These are phyloP conservation scores for Parastagonospora avenae DNA, from an alignment of 2,329 filamentous ascomycete genomes.

Conservation along the genomic window DNA sequence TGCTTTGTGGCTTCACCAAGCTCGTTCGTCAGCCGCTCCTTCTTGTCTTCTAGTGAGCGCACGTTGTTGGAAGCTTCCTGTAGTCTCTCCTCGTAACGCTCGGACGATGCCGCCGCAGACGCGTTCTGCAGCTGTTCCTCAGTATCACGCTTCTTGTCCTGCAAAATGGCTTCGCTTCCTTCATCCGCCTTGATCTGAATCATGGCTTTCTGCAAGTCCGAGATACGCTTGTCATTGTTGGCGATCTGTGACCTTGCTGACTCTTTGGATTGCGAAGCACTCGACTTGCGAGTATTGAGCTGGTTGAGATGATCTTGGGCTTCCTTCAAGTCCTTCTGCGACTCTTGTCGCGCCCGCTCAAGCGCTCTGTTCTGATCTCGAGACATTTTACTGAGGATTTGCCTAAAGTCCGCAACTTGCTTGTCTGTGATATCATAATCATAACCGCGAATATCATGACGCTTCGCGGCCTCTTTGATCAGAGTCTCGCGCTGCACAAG, in stretches of 20 bases:
- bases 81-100: slow-evolving; percentile 74
- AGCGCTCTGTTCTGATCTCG: slow-evolving; percentile 80
- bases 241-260: slow-evolving; percentile 74
- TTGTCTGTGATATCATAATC: slow-evolving; percentile 77
- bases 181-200: slow-evolving; percentile 83
- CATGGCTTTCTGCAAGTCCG: slow-evolving; percentile 69
- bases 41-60: slow-evolving; percentile 72
- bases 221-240: slow-evolving; percentile 73
- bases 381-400: slow-evolving; percentile 74
- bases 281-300: slow-evolving; percentile 75
- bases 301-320: slow-evolving; percentile 75
- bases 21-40: slow-evolving; percentile 75
- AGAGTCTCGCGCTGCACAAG: slow-evolving; percentile 72
- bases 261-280: slow-evolving; percentile 74
- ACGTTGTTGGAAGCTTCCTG: slow-evolving; percentile 69
- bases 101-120: slow-evolving; percentile 66
- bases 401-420: slow-evolving; percentile 77
- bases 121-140: slow-evolving; percentile 65
- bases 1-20: slow-evolving; percentile 81
- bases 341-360: slow-evolving; percentile 74
- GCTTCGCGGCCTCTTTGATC: slow-evolving; percentile 76
- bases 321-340: slow-evolving; percentile 72
- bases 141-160: slow-evolving; percentile 73
- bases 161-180: slow-evolving; percentile 77
- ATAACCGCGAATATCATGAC: slow-evolving; percentile 82